phyloP scores from a whole-genome alignment of 805 yeast genomes.

The Barnettozyma populi region DNA sequence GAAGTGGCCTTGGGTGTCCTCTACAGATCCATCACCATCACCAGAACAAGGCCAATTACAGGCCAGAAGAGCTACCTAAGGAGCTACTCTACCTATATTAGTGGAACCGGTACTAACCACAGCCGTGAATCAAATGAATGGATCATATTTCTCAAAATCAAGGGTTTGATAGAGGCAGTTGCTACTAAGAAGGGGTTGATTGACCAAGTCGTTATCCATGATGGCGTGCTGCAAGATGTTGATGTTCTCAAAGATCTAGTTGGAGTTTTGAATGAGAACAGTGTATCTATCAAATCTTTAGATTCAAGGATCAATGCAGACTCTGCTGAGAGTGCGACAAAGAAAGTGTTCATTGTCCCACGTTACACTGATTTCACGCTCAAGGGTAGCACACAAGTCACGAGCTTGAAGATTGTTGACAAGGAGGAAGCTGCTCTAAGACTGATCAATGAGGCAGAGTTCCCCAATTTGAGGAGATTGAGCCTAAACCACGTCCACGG shows the following conservation, averaged over 20 bases:
- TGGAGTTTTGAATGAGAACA: not conserved
- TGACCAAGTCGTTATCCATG: not conserved
- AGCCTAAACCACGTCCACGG: constrained; percentile 44
- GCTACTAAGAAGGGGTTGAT: not conserved
- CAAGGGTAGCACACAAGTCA: not conserved
- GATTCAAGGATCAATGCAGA: not conserved
- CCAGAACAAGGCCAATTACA: constrained; percentile 2
- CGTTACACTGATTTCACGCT: not conserved
- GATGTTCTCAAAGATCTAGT: not conserved
- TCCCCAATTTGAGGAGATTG: constrained; percentile 28
- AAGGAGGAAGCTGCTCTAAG: constrained; percentile 32
- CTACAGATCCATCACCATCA: constrained; percentile 1
- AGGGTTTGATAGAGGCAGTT: not conserved
- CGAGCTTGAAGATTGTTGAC: constrained; percentile 27
- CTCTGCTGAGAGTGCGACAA: not conserved
- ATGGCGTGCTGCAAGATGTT: not conserved
- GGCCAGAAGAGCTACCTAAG: not conserved
- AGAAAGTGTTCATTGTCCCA: not conserved
- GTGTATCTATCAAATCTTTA: not conserved
- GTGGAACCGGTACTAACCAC: not conserved
- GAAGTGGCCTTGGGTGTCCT: not conserved
- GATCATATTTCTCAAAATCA: not conserved
- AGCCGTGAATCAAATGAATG: not conserved
- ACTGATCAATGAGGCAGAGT: constrained; percentile 13
- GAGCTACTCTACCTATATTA: not conserved